phyloP scores from a whole-genome alignment of 2,329 filamentous ascomycete species.

The Pseudogymnoascus sp. region DNA sequence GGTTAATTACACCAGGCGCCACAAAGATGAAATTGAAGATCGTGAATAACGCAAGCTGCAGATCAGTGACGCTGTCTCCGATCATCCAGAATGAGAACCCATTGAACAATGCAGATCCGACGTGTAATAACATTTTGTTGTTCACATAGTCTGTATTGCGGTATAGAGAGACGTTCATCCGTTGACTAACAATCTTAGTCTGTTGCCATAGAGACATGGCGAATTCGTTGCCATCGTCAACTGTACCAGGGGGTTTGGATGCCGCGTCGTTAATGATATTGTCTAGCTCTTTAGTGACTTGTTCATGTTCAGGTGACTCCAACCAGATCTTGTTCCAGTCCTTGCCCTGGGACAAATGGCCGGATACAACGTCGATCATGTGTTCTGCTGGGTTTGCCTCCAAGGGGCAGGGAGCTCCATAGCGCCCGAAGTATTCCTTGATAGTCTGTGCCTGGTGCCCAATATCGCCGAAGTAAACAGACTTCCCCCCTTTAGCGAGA shows the following conservation, averaged over 20 bases:
- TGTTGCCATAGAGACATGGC: constrained; percentile 59
- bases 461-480: constrained; percentile 62
- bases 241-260: constrained; percentile 32
- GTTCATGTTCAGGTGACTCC: constrained; percentile 50
- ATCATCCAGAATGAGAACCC: constrained; percentile 56
- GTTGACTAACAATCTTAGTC: constrained; percentile 52
- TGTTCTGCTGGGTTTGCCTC: constrained; percentile 44
- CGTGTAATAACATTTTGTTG: constrained; percentile 43
- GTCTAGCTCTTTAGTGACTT: constrained; percentile 54
- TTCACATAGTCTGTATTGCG: constrained; percentile 49
- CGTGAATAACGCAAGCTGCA: constrained; percentile 49
- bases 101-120: constrained; percentile 48
- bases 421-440: constrained; percentile 54
- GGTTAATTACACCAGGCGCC: constrained; percentile 47
- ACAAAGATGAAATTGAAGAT: constrained; percentile 58
- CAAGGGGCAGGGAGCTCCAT: constrained; percentile 44
- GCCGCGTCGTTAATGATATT: constrained; percentile 49
- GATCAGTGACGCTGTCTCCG: constrained; percentile 39
- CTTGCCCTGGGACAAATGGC: constrained; percentile 35
- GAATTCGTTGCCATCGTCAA: constrained; percentile 56
- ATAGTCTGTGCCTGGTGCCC: constrained; percentile 50
- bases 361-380: constrained; percentile 35
- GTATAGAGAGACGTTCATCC: constrained; percentile 53
- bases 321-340: constrained; percentile 69
- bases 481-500: constrained; percentile 55